Evolutionary conservation across 2,329 filamentous ascomycete species (phyloP).

Genomic region (Torrubiella hemipterigena): DNA sequence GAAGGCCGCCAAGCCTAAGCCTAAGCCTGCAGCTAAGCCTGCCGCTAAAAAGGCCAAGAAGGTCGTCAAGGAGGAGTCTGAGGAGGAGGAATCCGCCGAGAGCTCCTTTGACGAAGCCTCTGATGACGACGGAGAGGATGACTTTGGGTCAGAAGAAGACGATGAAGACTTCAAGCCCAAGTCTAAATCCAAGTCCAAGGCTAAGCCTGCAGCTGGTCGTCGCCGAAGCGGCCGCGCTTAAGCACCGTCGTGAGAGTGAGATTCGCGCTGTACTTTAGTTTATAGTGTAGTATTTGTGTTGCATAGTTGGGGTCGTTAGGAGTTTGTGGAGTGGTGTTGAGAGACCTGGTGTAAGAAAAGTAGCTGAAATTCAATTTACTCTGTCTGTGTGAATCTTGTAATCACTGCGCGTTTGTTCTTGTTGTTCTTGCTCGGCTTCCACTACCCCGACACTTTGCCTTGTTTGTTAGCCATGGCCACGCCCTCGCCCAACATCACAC

Average conservation of each 20-base stretch:
- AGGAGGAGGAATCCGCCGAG: constrained; percentile 9
- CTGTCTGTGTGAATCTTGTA: too few relatives aligned
- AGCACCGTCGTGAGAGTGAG: neutral
- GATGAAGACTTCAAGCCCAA: constrained; percentile 19
- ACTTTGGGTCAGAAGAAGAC: constrained; percentile 9
- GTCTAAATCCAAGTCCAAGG: constrained; percentile 18
- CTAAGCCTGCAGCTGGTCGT: constrained; percentile 14
- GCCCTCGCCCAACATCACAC: too few relatives aligned
- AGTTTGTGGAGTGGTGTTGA: neutral
- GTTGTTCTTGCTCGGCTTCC: too few relatives aligned
- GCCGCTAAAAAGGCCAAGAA: constrained; percentile 3
- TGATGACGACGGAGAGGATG: constrained; percentile 10
- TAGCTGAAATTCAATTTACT: too few relatives aligned
- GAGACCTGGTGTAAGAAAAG: too few relatives aligned
- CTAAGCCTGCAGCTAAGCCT: constrained; percentile 6
- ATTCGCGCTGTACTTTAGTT: neutral
- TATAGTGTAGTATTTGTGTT: neutral
- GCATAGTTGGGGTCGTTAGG: neutral
- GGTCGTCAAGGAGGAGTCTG: constrained; percentile 3
- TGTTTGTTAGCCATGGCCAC: too few relatives aligned
- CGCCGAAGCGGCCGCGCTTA: constrained; percentile 15
- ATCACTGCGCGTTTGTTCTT: too few relatives aligned
- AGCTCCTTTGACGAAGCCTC: neutral
- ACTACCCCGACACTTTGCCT: too few relatives aligned
- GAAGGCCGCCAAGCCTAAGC: constrained; percentile 7